Conservation (phyloP, 345 rosid species). For the Erodium maritimum region DNA sequence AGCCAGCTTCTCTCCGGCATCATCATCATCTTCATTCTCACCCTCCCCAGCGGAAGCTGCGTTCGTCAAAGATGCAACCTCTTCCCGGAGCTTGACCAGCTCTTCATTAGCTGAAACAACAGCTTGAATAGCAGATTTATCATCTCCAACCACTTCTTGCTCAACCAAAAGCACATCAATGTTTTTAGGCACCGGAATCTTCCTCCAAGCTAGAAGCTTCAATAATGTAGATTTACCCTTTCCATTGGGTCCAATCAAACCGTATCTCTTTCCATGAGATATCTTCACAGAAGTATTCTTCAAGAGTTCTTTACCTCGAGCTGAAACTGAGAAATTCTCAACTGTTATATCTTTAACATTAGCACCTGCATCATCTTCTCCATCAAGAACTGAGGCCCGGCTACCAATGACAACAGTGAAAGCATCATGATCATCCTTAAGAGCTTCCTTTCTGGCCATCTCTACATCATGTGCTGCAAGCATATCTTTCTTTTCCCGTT, state of each 20-base stretch:
- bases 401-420: conserved; percentile 92
- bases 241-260: conserved; percentile 92
- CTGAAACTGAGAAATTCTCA: conserved; percentile 86
- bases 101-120: conserved; percentile 93
- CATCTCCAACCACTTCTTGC: conserved; percentile 90
- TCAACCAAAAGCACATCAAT: conserved; percentile 94
- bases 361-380: conserved; percentile 78
- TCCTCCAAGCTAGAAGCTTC: conserved; percentile 96
- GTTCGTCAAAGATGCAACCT: conserved; percentile 49
- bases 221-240: conserved; percentile 89
- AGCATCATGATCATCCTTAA: conserved; percentile 89
- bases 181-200: conserved; percentile 88
- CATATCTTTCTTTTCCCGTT: conserved; percentile 64
- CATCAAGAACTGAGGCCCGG: conserved; percentile 73
- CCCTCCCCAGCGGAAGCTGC: conserved; percentile 19
- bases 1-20: conserved; percentile 72
- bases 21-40: conserved; percentile 28
- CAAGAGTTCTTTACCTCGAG: conserved; percentile 85
- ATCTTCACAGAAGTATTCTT: conserved; percentile 78
- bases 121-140: conserved; percentile 68
- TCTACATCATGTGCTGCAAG: conserved; percentile 40
- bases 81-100: conserved; percentile 49
- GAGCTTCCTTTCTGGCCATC: conserved; percentile 63
- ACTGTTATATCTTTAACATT: conserved; percentile 78
- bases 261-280: conserved; percentile 94